Evolutionary conservation across 1,284 basidiomycete genomes (phyloP), one percentile per base, ranked within the genome.

Genomic region (Rhodotorula mucilaginosa): DNA sequence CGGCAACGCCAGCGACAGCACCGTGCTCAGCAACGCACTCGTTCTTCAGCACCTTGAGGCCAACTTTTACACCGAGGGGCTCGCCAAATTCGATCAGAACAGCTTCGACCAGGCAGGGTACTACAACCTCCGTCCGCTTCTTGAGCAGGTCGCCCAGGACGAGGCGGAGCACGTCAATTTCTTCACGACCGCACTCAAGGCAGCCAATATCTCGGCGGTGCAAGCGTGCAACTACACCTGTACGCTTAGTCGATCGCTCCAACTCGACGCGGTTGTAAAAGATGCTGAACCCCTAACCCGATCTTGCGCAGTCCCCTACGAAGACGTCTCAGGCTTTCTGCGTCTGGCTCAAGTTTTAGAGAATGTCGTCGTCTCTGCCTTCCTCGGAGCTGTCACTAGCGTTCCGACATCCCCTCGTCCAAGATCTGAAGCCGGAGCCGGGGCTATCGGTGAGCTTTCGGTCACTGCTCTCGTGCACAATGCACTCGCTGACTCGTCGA

Each of bases 31-130:
- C 52, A 68, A 74, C 75, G 87, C 88, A 3, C 84, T 90, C 61
- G 86, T 86, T 29, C 84, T 90, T 61, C 88, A 91, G 81, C 85
- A 89, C 79, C 83, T 91, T 72, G 88, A 90, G 80, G 84, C 84
- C 79, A 81, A 84, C 31, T 90, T 90, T 83, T 91, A 84, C 79
- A 71, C 56, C 3, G 78, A 80, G 15, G 85, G 81, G 3, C 83
- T 88, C 13, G 72, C 77, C 2, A 83, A 83, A 66, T 88, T 82
- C 81, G 79, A 81, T 69, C 79, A 81, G n/a, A 69, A 80, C 26
- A 86, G 83, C 54, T 90, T 90, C 80, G 78, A 74, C 52, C 74
- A 81, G 7, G 86, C 86, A 15, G 88, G 88, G 3, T 85, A 85
- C 73, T 81, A 84, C 1, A 73, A 83, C 80, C 84, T 85, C 26